A percentile compares a stretch with the other conserved stretches of the same genome.
Conservation (phyloP, 495 filamentous ascomycete species). For the Xylaria curta region DNA sequence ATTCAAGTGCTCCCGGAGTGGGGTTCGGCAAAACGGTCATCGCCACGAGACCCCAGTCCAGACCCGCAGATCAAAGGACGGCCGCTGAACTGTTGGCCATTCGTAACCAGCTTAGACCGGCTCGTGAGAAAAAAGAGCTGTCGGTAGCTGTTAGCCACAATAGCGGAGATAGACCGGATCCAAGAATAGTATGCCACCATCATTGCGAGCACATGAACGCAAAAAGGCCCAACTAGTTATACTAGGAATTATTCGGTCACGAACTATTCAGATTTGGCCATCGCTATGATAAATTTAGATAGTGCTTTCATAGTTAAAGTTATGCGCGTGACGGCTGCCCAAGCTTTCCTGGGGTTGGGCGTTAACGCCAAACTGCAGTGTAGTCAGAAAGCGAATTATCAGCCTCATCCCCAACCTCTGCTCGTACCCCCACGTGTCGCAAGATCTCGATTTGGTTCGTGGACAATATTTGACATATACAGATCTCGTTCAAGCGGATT, state of each 20-base stretch:
- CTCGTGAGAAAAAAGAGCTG: background rate
- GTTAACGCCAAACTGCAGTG: background rate
- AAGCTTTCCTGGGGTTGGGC: background rate
- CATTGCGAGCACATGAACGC: background rate
- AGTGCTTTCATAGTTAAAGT: background rate
- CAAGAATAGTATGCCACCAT: conserved; percentile 18
- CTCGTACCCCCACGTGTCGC: conserved; percentile 18
- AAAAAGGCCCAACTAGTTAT: background rate
- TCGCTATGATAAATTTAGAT: background rate
- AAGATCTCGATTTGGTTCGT: conserved; percentile 14
- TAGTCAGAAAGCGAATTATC: background rate
- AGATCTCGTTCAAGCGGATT: background rate
- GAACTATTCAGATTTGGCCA: background rate
- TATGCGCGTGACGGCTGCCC: background rate
- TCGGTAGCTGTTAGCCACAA: conserved; percentile 12
- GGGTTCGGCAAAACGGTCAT: conserved; percentile 4
- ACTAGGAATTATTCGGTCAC: background rate
- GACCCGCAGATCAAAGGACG: background rate
- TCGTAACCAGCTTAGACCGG: background rate
- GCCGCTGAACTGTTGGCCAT: background rate
- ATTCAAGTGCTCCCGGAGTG: conserved; percentile 10
- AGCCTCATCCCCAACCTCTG: conserved; percentile 9
- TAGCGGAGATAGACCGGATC: conserved; percentile 13
- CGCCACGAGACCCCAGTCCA: conserved; percentile 9
- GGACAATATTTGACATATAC: background rate